Base-by-base conservation (phyloP, 768 basidiomycete genomes). In the Mycena galericulata region DNA sequence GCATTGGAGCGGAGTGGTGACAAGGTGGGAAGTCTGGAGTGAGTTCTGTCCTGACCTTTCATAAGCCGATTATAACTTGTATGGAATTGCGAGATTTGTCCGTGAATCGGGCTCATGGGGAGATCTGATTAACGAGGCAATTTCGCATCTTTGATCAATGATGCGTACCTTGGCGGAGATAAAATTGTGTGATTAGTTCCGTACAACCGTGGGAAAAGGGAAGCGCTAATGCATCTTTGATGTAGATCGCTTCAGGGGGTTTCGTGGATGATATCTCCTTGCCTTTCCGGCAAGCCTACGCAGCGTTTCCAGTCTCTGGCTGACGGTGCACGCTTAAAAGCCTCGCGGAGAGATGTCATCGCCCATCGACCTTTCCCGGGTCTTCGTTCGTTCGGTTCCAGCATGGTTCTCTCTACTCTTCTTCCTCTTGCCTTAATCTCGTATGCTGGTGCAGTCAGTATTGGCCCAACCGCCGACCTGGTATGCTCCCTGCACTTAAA, bases 151-250 rank as follows among this genome's bases (percentile, higher is more conserved):
- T 10, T 51, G n/a, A 3, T 30, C 20, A 20, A 53, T 34, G 50
- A 26, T 51, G 10, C 26, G 7, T 14, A 5, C 20, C 22, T 54
- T 18, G 17, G 17, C 20, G 17, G 20, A 18, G 51, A 55, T 61
- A n/a, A n/a, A n/a, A 49, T 29, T 6, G 12, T 34, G 45, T 18
- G 17, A 29, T 10, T 34, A 40, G 22, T 22, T 54, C n/a, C 53
- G n/a, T 29, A 63, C 62, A 63, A 55, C 45, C 61, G 61, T 62
- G 61, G 61, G 61, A 51, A n/a, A n/a, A n/a, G n/a, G n/a, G 22
- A 38, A 20, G 29, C 41, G 38, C 56, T 36, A 22, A 47, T 62
- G 34, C 3, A 32, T 50, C 51, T 54, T 45, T 45, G 62, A 63
- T 63, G 51, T 63, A 32, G 20, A 32, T 26, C 18, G 32, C 18